Evolutionary conservation across 2,329 filamentous ascomycete species (phyloP).

Genomic region (Pestalotiopsis sp.): DNA sequence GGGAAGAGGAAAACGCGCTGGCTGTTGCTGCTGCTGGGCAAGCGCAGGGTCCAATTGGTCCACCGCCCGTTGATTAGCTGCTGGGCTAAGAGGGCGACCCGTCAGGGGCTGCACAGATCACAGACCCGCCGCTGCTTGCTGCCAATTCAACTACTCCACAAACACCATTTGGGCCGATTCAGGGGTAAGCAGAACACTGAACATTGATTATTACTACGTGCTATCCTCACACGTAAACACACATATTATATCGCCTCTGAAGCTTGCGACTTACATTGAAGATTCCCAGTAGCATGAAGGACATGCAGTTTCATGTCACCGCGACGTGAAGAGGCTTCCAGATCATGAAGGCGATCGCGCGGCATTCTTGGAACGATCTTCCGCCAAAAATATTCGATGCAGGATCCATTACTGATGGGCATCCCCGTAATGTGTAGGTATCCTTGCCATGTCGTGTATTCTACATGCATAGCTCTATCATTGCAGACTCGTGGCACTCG

Average conservation of each 20-base stretch:
- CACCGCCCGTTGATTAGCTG: slow-evolving; percentile 3
- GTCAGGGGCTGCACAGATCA: slow-evolving; percentile 1
- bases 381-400: not conserved
- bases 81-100: not conserved
- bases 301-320: not conserved
- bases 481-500: too few relatives aligned
- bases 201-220: not conserved
- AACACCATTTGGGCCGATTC: not conserved
- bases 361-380: not conserved
- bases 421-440: not conserved
- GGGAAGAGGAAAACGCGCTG: not conserved
- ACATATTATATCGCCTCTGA: not conserved
- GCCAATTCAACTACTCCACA: slow-evolving; percentile 8
- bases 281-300: not conserved
- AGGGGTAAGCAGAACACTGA: not conserved
- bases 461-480: too few relatives aligned
- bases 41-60: slow-evolving; percentile 6
- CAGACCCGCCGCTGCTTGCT: not conserved
- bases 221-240: not conserved
- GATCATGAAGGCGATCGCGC: not conserved
- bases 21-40: not conserved
- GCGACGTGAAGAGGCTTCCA: not conserved
- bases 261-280: not conserved
- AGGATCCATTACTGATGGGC: not conserved
- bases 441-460: too few relatives aligned